A percentile compares a stretch with the other conserved stretches of the same genome.
phyloP scores from a whole-genome alignment of 148 eudicot genomes.

The Nyssa sinensis region DNA sequence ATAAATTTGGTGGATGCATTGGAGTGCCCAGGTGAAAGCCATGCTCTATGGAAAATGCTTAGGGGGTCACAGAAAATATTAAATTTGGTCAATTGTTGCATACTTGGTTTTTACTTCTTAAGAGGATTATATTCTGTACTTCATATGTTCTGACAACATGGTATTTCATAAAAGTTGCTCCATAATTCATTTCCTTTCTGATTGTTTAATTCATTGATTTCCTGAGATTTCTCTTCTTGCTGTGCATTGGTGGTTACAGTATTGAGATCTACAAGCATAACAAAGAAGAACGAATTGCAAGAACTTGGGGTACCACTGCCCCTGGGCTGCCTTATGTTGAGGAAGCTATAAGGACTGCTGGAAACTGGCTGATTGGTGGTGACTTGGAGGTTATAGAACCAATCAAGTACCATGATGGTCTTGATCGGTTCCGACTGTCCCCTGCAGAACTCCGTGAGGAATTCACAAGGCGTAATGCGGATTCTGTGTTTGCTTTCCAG shows the following conservation, averaged over 20 bases:
- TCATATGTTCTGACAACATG: not conserved
- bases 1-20: no score
- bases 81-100: no score
- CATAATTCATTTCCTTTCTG: not conserved
- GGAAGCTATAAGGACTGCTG: slow-evolving; percentile 64
- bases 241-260: slow-evolving; percentile 45
- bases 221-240: not conserved
- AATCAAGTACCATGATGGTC: slow-evolving; percentile 77
- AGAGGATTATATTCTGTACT: not conserved
- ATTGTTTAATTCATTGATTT: slow-evolving; percentile 1
- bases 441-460: slow-evolving; percentile 74
- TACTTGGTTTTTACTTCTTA: not conserved
- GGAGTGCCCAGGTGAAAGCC: no score
- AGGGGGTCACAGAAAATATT: no score
- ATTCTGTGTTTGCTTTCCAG: slow-evolving; percentile 96
- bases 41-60: not conserved
- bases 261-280: slow-evolving; percentile 94
- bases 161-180: not conserved
- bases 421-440: slow-evolving; percentile 73
- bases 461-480: slow-evolving; percentile 69
- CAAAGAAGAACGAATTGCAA: slow-evolving; percentile 88
- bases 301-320: slow-evolving; percentile 96
- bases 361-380: slow-evolving; percentile 91
- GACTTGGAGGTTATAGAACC: slow-evolving; percentile 79
- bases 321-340: slow-evolving; percentile 87